Evolutionary conservation across 768 basidiomycete genomes (phyloP).

Genomic region (Lactifluus rugatus): DNA sequence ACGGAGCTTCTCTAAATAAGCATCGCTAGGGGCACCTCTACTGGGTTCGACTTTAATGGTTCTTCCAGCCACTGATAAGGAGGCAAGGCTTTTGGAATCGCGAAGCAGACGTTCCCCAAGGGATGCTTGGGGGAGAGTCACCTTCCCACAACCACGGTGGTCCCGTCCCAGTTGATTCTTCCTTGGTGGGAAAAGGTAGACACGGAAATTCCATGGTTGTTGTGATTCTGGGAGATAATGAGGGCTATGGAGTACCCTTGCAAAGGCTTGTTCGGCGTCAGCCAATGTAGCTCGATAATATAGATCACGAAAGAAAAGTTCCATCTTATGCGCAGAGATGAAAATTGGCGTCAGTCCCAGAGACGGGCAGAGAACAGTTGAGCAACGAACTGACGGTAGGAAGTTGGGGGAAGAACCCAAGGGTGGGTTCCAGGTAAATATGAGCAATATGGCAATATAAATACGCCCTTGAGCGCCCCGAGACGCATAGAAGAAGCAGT

Average conservation of each 20-base stretch:
- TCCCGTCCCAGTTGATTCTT: conserved; percentile 22
- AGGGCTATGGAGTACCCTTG: conserved; percentile 37
- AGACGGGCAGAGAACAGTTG: background rate
- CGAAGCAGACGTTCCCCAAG: conserved; percentile 36
- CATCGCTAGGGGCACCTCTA: conserved; percentile 17
- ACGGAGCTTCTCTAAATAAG: conserved; percentile 21
- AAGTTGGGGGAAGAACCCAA: background rate
- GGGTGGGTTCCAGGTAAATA: background rate
- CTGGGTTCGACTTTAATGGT: conserved; percentile 24
- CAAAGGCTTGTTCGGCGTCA: conserved; percentile 29
- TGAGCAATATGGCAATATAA: background rate
- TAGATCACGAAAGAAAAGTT: conserved; percentile 27
- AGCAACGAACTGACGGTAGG: background rate
- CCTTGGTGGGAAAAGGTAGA: conserved; percentile 36
- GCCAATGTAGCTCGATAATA: conserved; percentile 11
- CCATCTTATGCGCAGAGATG: conserved; percentile 23
- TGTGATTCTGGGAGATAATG: conserved; percentile 27
- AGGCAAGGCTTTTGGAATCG: conserved; percentile 29
- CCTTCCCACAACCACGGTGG: conserved; percentile 35
- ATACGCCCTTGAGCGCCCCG: background rate
- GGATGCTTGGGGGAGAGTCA: conserved; percentile 38
- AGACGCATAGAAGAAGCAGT: background rate
- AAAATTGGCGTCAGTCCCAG: background rate
- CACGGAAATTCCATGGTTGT: conserved; percentile 42
- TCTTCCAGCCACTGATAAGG: conserved; percentile 27